Conservation (phyloP, 495 filamentous ascomycete genomes). For the Trichoderma reesei region DNA sequence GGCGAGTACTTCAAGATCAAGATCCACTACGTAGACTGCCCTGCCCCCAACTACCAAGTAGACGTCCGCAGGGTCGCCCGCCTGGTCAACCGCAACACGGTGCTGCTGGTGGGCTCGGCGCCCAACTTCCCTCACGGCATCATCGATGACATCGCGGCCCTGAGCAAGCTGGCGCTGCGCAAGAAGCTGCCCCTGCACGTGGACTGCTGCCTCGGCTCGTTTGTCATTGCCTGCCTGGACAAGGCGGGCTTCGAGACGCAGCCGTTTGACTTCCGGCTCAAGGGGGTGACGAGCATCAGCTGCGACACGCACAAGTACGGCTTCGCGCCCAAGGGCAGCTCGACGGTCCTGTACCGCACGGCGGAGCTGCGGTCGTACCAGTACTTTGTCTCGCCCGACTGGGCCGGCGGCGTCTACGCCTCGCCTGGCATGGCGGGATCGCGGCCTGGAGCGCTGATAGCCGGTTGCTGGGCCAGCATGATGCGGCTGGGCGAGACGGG, state of each 20-base stretch:
- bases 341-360: constrained; percentile 80
- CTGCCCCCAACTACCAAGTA: constrained; percentile 76
- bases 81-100: constrained; percentile 91
- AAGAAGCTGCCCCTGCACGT: constrained; percentile 84
- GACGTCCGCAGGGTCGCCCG: constrained; percentile 65
- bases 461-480: constrained; percentile 83
- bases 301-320: constrained; percentile 99
- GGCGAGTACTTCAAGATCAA: constrained; percentile 92
- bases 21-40: constrained; percentile 80
- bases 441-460: constrained; percentile 85
- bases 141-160: constrained; percentile 81
- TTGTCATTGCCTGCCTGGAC: constrained; percentile 83
- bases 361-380: constrained; percentile 69
- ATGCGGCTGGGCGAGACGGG: constrained; percentile 84
- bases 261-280: constrained; percentile 87
- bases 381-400: constrained; percentile 92
- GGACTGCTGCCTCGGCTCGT: constrained; percentile 94
- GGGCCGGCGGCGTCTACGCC: constrained; percentile 93
- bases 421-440: constrained; percentile 86
- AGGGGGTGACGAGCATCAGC: constrained; percentile 87
- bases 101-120: constrained; percentile 87
- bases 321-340: constrained; percentile 96
- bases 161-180: constrained; percentile 74
- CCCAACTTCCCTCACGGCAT: constrained; percentile 98
- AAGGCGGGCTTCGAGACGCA: constrained; percentile 80